Percentiles rank a stretch among this genome's conserved stretches.
phyloP scores from a whole-genome alignment of 202 grass and related monocot genomes.

The Elaeis oleifera region DNA sequence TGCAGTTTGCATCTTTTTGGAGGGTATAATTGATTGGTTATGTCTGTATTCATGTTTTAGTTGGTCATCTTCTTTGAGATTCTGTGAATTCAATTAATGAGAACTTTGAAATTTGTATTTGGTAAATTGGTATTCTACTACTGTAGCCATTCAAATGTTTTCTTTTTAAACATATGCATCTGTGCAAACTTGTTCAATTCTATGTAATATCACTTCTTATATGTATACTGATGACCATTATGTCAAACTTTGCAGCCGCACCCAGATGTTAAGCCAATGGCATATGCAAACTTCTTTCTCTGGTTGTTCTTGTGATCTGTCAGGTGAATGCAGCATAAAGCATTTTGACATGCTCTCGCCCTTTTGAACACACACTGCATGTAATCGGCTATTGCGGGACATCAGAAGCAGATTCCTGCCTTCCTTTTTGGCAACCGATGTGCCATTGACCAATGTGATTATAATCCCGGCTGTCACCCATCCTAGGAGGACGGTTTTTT shows the following conservation, averaged over 20 bases:
- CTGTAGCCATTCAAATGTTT: no score
- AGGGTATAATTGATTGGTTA: no score
- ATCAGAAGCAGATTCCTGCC: conserved; percentile 4
- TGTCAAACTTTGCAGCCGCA: conserved; percentile 42
- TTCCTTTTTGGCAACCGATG: conserved; percentile 11
- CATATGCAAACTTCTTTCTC: conserved; percentile 66
- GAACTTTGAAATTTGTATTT: no score
- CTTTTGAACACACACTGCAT: neutral
- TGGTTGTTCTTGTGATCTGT: conserved; percentile 47
- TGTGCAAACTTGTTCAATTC: no score
- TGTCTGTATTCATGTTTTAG: no score
- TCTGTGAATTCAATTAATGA: no score
- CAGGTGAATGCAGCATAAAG: neutral
- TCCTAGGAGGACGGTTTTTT: neutral
- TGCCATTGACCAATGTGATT: neutral
- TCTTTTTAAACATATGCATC: no score
- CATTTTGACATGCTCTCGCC: neutral
- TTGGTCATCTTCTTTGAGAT: no score
- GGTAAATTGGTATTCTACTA: no score
- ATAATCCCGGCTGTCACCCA: neutral
- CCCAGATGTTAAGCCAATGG: conserved; percentile 72
- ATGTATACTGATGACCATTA: neutral
- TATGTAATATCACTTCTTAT: neutral
- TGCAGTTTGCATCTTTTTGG: no score
- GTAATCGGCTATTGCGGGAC: neutral